Base-by-base conservation (phyloP, 345 rosid species). In the Cardiospermum halicacabum region DNA sequence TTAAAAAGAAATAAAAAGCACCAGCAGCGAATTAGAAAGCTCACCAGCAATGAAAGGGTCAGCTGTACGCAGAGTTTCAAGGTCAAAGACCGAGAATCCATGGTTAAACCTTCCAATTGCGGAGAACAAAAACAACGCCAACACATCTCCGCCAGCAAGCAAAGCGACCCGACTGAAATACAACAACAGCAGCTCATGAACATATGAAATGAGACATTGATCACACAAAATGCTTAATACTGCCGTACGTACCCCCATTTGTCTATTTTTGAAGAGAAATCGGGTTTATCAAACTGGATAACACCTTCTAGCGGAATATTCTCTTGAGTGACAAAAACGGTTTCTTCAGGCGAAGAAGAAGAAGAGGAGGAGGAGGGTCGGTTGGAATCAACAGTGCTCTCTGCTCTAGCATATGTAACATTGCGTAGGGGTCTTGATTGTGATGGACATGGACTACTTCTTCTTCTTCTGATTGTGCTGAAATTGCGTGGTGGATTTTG, bases 41-140 rank as follows among this genome's bases (percentile, higher is more conserved):
- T 19, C 78, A 93, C 98, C 97, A 11, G 96, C 92, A 65, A 93
- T 71, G 48, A 93, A 93, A 76, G 98, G 96, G 64, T 90, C 98
- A 60, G 96, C 92, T 54, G 98, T 86, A n/a, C 87, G 92, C n/a
- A 86, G 72, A 18, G 96, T 90, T 11, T 86, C 91, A 3, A 77
- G 16, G 54, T 82, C 78, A 39, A 88, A 75, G 37, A 86, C 83
- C 26, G 88, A 75, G 72, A 85, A 84, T 0, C 97, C 98, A 60
- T 93, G 98, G 69, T 86, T 84, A 69, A 80, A 90, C 67, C 98
- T 93, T 50, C 98, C 98, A 66, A 93, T 68, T 7, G 97, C 90
- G 53, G 96, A 77, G 78, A 93, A 93, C 57, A 88, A 19, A 63
- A 93, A 74, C 76, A 93, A 61, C 50, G 96, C 96, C 68, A 85